Evolutionary conservation across 225 moss, liverwort and hornwort species (phyloP), one percentile per base, ranked within the genome.

Genomic region (Polytrichum formosum): DNA sequence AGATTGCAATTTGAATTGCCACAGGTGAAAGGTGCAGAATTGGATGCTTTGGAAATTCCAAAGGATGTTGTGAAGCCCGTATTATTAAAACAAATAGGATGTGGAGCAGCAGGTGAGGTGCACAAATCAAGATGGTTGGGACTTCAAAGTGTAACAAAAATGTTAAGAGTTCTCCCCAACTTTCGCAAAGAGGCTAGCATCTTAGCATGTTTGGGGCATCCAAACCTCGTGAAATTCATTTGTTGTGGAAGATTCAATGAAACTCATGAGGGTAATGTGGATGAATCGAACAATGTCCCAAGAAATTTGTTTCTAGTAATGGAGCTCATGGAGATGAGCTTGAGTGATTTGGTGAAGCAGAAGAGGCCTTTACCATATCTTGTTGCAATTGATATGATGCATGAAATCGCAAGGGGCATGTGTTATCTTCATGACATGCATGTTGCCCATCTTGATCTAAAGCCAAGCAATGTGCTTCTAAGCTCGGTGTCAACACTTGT

Each of bases 141-240:
- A 6, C 63, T 78, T 6, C 53, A 64, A 5, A 63, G 64, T 70
- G 69, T 65, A 64, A 73, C 64, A 26, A 78, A 78, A 30, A 69
- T 73, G n/a, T 64, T 69, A 16, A 28, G 28, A 0, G 73, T 58
- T 30, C 25, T 26, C 19, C 28, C 35, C 1, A 10, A 55, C 19
- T 73, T 73, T 69, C 17, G 7, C 26, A 78, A 78, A 31, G 78
- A 70, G 54, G 73, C 54, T 59, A 28, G 30, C 18, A 69, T 78
- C 28, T 26, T 78, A 13, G 64, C 64, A 20, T 7, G 29, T 28
- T 61, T 69, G 46, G 70, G 70, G 26, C 72, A 73, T 66, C 78
- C 73, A 19, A 27, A 20, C 6, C 56, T 78, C n/a, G 61, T 78
- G n/a, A 78, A 72, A 59, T 78, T 73, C 9, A 33, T 73, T 31